These are phyloP conservation scores for Seiridium cupressi DNA, from an alignment of 2,329 filamentous ascomycete genomes.

Conservation along the genomic window DNA sequence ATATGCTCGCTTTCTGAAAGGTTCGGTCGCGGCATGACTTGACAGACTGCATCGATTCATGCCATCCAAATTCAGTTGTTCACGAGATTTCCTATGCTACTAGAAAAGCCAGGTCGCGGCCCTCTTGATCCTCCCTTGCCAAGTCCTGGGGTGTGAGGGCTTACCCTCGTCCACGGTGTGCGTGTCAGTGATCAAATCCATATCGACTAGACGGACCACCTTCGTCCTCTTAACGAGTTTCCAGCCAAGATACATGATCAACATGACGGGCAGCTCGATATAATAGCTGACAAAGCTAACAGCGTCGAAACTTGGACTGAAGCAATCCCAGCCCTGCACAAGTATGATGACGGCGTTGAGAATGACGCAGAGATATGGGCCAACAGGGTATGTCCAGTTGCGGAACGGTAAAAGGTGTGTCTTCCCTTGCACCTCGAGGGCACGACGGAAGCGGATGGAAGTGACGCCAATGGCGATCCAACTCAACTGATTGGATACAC, in stretches of 20 bases:
- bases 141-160: background rate
- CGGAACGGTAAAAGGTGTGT: slow-evolving; percentile 20
- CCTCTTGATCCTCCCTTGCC: background rate
- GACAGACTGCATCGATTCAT: too few species aligned
- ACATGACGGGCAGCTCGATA: slow-evolving; percentile 22
- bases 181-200: slow-evolving; percentile 13
- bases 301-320: slow-evolving; percentile 20
- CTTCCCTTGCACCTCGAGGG: slow-evolving; percentile 22
- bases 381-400: slow-evolving; percentile 20
- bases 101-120: background rate
- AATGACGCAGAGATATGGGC: slow-evolving; percentile 21
- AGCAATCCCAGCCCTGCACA: slow-evolving; percentile 25
- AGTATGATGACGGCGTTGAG: slow-evolving; percentile 24
- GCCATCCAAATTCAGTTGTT: too few species aligned
- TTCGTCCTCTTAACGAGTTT: slow-evolving; percentile 23
- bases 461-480: slow-evolving; percentile 29
- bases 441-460: slow-evolving; percentile 22
- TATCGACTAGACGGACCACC: slow-evolving; percentile 15
- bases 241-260: slow-evolving; percentile 22
- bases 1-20: too few species aligned
- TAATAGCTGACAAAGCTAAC: slow-evolving; percentile 26
- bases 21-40: too few species aligned
- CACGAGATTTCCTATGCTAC: background rate
- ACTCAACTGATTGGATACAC: background rate
- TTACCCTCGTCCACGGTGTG: background rate